Base-by-base conservation (phyloP, 352 stramenopile genomes). In the Aphanomyces astaci region DNA sequence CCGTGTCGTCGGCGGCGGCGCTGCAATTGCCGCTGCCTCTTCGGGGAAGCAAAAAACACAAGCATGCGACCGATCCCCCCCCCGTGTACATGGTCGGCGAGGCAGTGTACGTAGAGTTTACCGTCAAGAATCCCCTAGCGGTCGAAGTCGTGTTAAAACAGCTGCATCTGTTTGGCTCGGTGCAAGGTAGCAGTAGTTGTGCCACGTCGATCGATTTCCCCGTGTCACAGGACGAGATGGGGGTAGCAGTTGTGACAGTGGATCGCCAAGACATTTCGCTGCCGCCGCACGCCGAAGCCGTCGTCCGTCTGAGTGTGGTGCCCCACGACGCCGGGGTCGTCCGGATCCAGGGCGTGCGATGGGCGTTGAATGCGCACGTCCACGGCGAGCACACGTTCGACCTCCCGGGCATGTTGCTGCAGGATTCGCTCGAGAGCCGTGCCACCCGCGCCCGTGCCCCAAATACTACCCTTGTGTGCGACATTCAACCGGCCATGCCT, bases 41-140 rank as follows among this genome's bases (percentile, higher is more conserved):
- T 72, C 19, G 79, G 81, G 0, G 74, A 22, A 31, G 30, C 32
- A 68, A 68, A 24, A 68, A 68, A 52, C 11, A 25, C 24, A 11
- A 10, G 1, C n/a, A 65, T 19, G 31, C n/a, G 30, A 78, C 81
- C n/a, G n/a, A n/a, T n/a, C n/a, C n/a, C 49, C 79, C 82, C 0
- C 76, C 80, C 10, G 84, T 85, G 49, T 92, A 92, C 25, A 79
- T 87, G 9, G 60, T 89, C 10, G 80, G 79, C 0, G 84, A 94
- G 59, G 78, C 79, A 57, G 89, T 94, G 27, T 94, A 92, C 55
- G 86, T 94, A 5, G 86, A 94, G 60, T 92, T 94, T 70, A 78
- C 90, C 39, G 89, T 94, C 81, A 92, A 92, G 65, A 94, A 94
- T 59, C 81, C 84, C 10, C 73, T 94, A 1, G 91, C 84, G 15